Percentiles rank a stretch among this genome's conserved stretches.
Conservation (phyloP, 164 flowering plant species). For the Berberis vulgaris region DNA sequence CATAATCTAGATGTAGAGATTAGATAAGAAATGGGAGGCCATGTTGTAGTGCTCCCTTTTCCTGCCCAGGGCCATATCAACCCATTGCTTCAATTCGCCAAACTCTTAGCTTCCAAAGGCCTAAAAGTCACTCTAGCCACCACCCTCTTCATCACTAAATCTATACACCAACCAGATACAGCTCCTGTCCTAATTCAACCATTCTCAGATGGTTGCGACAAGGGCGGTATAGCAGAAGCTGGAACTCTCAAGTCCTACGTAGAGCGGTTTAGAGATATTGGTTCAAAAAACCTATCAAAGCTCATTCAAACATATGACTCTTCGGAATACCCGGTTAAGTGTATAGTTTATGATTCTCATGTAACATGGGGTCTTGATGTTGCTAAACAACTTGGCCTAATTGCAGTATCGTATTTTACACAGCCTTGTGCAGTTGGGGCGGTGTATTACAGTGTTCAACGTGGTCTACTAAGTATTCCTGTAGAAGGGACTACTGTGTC, state of each 20-base stretch:
- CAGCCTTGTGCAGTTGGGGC: constrained; percentile 6
- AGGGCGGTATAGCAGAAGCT: constrained; percentile 2
- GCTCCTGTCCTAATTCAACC: background rate
- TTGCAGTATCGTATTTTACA: constrained; percentile 12
- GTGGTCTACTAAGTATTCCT: background rate
- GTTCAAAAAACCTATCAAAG: constrained; percentile 1
- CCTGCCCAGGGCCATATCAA: constrained; percentile 14
- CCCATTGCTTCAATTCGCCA: constrained; percentile 10
- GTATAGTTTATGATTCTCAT: constrained; percentile 1
- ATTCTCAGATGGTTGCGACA: constrained; percentile 18
- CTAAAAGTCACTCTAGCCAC: constrained; percentile 10
- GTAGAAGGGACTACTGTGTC: background rate
- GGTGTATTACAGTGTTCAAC: constrained; percentile 8
- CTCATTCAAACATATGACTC: background rate
- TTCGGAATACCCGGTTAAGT: background rate
- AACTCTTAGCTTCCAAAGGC: constrained; percentile 9
- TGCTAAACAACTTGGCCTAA: constrained; percentile 4
- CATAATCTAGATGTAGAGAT: too few relatives aligned
- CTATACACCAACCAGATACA: background rate
- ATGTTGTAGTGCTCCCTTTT: constrained; percentile 9
- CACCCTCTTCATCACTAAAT: background rate
- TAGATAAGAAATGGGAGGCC: background rate
- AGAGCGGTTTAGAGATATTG: background rate
- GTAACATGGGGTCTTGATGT: constrained; percentile 9
- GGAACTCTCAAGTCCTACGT: background rate